phyloP scores from a whole-genome alignment of 768 basidiomycete species.

The Leccinum variicolor region DNA sequence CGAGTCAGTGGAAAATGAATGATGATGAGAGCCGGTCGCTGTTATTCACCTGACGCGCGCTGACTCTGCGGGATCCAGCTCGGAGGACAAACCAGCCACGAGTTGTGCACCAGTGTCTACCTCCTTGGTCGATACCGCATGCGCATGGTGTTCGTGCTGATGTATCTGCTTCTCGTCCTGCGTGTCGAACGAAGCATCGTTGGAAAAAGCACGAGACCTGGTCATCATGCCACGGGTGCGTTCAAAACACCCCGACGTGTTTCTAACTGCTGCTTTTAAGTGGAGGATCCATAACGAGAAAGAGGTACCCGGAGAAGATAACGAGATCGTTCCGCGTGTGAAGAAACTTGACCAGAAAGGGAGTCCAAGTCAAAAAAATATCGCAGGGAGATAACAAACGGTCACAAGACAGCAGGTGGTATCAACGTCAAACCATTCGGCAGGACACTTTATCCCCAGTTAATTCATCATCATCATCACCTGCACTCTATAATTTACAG shows the following conservation, averaged over 20 bases:
- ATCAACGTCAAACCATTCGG: neutral
- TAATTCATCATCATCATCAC: neutral
- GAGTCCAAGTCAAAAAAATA: neutral
- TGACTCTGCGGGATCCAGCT: constrained; percentile 52
- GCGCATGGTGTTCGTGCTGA: constrained; percentile 16
- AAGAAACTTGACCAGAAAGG: neutral
- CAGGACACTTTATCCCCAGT: neutral
- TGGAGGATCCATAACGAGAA: neutral
- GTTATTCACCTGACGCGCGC: neutral
- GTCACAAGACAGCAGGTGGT: constrained; percentile 3
- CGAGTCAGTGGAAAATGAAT: neutral
- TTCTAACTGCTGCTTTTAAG: constrained; percentile 8
- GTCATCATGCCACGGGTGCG: neutral
- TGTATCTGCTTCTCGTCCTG: constrained; percentile 8
- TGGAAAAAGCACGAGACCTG: constrained; percentile 7
- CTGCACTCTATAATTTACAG: neutral
- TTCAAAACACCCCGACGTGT: neutral
- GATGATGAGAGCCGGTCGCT: neutral
- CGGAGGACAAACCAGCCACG: constrained; percentile 40
- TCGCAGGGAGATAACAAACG: constrained; percentile 3
- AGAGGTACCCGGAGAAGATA: neutral
- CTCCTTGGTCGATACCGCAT: constrained; percentile 37
- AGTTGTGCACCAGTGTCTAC: constrained; percentile 64
- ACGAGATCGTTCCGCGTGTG: constrained; percentile 2
- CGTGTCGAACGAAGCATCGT: constrained; percentile 8